Evolutionary conservation across 768 basidiomycete genomes (phyloP).

Genomic region (Boletus reticuloceps): DNA sequence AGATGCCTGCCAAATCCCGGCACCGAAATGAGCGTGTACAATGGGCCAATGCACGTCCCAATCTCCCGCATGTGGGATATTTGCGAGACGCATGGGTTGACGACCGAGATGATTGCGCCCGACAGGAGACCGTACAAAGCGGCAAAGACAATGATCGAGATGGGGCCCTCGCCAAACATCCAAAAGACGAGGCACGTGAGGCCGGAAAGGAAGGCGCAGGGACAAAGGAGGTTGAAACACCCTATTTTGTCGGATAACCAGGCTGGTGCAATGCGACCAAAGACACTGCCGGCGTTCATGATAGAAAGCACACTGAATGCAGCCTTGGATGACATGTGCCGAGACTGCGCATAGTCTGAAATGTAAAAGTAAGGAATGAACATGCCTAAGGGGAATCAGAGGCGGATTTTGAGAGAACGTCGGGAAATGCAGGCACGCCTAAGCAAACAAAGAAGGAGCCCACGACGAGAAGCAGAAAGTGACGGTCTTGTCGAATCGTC

Average conservation of each 20-base stretch:
- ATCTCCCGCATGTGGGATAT: conserved; percentile 59
- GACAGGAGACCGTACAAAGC: conserved; percentile 61
- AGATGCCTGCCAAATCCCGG: no score
- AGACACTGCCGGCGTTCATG: conserved; percentile 65
- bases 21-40: conserved; percentile 64
- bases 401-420: not conserved
- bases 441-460: conserved; percentile 61
- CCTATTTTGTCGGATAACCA: conserved; percentile 64
- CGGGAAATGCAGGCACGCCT: conserved; percentile 39
- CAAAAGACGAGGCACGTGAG: conserved; percentile 58
- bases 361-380: conserved; percentile 76
- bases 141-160: conserved; percentile 49
- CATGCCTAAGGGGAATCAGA: conserved; percentile 42
- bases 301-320: conserved; percentile 60
- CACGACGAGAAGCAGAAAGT: conserved; percentile 50
- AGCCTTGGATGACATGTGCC: conserved; percentile 34
- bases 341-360: conserved; percentile 52
- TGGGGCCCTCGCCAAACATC: conserved; percentile 44
- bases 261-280: conserved; percentile 64
- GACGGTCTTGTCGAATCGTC: conserved; percentile 44
- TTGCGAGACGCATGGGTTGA: conserved; percentile 66
- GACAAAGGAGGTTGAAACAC: conserved; percentile 63
- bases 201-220: conserved; percentile 61
- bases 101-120: conserved; percentile 65
- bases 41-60: conserved; percentile 59